Conservation (phyloP, 441 rosid species). For the Cnidoscolus chayamansa region DNA sequence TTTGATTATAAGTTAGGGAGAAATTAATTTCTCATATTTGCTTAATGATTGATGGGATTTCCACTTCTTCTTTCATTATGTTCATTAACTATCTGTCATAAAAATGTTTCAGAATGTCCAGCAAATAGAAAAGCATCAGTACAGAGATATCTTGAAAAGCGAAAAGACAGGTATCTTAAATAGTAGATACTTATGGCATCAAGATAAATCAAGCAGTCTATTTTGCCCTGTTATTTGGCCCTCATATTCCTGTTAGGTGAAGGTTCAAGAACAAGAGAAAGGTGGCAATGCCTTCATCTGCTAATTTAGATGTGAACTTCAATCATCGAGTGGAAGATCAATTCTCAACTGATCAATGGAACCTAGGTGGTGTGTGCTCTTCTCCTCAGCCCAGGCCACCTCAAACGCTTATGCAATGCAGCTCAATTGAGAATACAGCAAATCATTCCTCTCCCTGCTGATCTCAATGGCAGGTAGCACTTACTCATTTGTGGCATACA, state of each 20-base stretch:
- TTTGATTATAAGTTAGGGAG: neutral
- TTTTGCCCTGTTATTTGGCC: too few relatives aligned
- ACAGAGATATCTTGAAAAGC: slow-evolving; percentile 47
- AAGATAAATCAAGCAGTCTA: slow-evolving; percentile 12
- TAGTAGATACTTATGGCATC: slow-evolving; percentile 13
- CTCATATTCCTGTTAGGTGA: slow-evolving; percentile 41
- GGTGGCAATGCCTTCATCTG: slow-evolving; percentile 30
- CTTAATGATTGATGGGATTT: neutral
- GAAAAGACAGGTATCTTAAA: slow-evolving; percentile 48
- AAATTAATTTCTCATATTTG: neutral
- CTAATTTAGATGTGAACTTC: too few relatives aligned
- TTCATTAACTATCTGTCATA: too few relatives aligned
- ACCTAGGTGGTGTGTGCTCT: slow-evolving; percentile 16
- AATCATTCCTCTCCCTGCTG: neutral
- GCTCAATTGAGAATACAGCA: slow-evolving; percentile 20
- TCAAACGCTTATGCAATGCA: neutral
- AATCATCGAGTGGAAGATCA: slow-evolving; percentile 26
- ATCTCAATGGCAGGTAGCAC: neutral
- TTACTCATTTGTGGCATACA: neutral
- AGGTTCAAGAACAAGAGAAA: slow-evolving; percentile 51
- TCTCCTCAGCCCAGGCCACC: too few relatives aligned
- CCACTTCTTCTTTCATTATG: too few relatives aligned
- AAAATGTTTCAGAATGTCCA: too few relatives aligned
- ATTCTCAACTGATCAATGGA: slow-evolving; percentile 30
- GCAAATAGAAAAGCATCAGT: slow-evolving; percentile 16